Percentiles rank a stretch among this genome's conserved stretches.
These are phyloP conservation scores for Ganoderma resinaceum DNA, from an alignment of 1,284 basidiomycete species.

Conservation along the genomic window DNA sequence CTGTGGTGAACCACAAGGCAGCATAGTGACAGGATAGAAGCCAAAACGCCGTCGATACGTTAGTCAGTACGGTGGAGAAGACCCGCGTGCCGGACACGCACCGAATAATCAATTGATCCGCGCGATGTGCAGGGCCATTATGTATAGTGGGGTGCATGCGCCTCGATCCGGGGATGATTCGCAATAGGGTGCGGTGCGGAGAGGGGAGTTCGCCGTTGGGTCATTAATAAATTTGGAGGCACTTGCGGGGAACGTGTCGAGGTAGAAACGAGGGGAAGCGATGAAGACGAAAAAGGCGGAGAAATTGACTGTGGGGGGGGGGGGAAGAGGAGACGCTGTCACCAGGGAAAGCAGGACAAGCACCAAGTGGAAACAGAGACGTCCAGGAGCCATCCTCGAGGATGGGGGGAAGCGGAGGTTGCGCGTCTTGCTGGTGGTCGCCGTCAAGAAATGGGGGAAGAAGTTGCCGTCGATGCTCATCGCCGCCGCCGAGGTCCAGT, in stretches of 20 bases:
- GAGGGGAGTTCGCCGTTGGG: slow-evolving; percentile 12
- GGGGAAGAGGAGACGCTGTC: slow-evolving; percentile 10
- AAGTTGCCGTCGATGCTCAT: neutral
- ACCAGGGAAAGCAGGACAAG: neutral
- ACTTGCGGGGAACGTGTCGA: slow-evolving; percentile 16
- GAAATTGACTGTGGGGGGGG: neutral
- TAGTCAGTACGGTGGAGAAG: neutral
- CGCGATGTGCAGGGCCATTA: neutral
- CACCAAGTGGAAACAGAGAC: slow-evolving; percentile 6
- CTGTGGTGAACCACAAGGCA: slow-evolving; percentile 21
- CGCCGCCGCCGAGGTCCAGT: neutral
- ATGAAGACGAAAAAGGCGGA: slow-evolving; percentile 11
- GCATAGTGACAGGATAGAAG: slow-evolving; percentile 16
- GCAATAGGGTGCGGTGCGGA: slow-evolving; percentile 5
- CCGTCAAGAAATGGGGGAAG: neutral
- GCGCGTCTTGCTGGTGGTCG: slow-evolving; percentile 3
- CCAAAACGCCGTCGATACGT: slow-evolving; percentile 25
- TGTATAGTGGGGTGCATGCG: slow-evolving; percentile 3
- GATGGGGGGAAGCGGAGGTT: neutral
- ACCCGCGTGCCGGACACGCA: slow-evolving; percentile 5
- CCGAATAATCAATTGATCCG: slow-evolving; percentile 12
- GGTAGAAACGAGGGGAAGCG: slow-evolving; percentile 10
- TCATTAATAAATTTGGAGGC: slow-evolving; percentile 16
- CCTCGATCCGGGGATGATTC: slow-evolving; percentile 17
- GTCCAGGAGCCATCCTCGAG: slow-evolving; percentile 10